A percentile compares a stretch with the other conserved stretches of the same genome.
phyloP scores from a whole-genome alignment of 2,329 filamentous ascomycete genomes.

The Xylaria sp. region DNA sequence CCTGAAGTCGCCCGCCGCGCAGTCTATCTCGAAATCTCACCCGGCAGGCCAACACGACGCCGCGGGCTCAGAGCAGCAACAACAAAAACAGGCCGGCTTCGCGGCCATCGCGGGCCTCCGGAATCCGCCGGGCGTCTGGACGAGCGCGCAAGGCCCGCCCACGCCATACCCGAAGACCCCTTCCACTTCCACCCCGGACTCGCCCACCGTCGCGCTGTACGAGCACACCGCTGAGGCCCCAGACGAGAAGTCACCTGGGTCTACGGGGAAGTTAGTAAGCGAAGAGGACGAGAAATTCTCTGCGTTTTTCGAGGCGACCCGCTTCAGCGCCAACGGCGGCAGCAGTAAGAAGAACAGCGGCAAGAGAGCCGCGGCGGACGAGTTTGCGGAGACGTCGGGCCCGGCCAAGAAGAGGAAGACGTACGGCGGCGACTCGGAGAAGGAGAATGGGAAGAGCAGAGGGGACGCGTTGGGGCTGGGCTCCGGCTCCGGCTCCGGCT shows the following conservation, averaged over 20 bases:
- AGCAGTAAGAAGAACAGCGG: not conserved
- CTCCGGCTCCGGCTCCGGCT: not conserved
- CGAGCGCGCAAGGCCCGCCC: slow-evolving; percentile 3
- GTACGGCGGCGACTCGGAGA: not conserved
- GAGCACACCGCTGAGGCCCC: not conserved
- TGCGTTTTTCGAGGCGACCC: not conserved
- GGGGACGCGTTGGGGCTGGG: not conserved
- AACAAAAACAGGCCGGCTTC: no score
- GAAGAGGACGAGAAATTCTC: not conserved
- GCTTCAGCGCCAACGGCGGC: no score
- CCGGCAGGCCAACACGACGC: not conserved
- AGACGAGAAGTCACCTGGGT: no score
- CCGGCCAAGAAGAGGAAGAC: not conserved
- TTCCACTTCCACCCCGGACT: not conserved
- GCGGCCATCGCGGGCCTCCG: not conserved
- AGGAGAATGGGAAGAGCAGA: not conserved
- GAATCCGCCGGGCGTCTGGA: not conserved
- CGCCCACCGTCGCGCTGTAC: slow-evolving; percentile 32
- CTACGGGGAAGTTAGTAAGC: not conserved
- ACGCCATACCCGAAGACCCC: slow-evolving; percentile 16
- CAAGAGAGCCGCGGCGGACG: not conserved
- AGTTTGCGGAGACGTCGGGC: no score
- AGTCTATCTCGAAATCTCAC: slow-evolving; percentile 13
- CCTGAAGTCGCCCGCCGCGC: slow-evolving; percentile 27
- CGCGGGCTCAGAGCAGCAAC: not conserved